Conservation (phyloP, 441 rosid genomes). For the Metrosideros polymorpha region DNA sequence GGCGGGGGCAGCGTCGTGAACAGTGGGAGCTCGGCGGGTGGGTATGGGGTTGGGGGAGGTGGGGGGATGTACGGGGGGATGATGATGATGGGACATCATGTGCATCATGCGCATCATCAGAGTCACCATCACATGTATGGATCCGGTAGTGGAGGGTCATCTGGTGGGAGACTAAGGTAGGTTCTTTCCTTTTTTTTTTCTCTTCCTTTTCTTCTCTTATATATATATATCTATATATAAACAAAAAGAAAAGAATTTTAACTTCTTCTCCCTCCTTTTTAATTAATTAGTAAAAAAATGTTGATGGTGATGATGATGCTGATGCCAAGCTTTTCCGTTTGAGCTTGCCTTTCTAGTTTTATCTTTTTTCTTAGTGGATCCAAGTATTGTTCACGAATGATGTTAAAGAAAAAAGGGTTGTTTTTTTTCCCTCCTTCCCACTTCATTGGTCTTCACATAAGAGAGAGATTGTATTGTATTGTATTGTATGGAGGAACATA, state of each 20-base stretch:
- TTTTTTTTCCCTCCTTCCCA: neutral
- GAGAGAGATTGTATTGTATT: neutral
- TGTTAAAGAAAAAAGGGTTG: neutral
- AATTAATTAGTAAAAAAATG: neutral
- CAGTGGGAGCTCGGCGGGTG: conserved; percentile 8
- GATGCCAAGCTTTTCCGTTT: neutral
- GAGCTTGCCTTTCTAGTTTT: neutral
- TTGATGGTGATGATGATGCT: neutral
- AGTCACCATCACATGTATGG: conserved; percentile 18
- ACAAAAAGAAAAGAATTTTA: neutral
- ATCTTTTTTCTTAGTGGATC: neutral
- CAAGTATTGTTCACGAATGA: neutral
- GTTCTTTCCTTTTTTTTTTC: neutral
- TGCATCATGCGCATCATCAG: conserved; percentile 9
- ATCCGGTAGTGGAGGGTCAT: conserved; percentile 21
- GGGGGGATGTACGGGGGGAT: conserved; percentile 16
- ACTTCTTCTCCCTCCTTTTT: neutral
- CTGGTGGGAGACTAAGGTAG: conserved; percentile 25
- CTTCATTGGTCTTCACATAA: neutral
- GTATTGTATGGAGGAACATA: neutral
- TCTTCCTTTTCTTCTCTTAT: neutral
- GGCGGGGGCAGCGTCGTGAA: neutral
- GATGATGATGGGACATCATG: conserved; percentile 27
- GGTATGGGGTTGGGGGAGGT: conserved; percentile 6
- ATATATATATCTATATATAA: neutral